Evolutionary conservation across 2,329 filamentous ascomycete genomes (phyloP).

Genomic region (Westerdykella ornata): DNA sequence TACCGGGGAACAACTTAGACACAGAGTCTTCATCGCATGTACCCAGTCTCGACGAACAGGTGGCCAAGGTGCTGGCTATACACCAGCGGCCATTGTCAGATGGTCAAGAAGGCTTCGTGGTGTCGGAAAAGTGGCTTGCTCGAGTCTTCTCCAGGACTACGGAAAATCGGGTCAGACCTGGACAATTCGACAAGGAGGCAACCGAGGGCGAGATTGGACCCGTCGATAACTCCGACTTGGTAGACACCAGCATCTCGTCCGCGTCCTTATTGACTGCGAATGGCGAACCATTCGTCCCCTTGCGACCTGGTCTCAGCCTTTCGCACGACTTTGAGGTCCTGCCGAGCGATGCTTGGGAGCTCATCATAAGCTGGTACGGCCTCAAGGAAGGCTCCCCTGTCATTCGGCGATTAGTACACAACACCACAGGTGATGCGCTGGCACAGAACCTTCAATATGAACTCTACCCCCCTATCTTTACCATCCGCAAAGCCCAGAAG

Average conservation of each 20-base stretch:
- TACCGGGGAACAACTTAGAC: slow-evolving; percentile 14
- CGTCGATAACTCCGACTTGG: slow-evolving; percentile 78
- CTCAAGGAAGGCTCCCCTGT: slow-evolving; percentile 61
- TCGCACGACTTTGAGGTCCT: slow-evolving; percentile 71
- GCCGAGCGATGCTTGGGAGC: slow-evolving; percentile 71
- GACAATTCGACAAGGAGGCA: slow-evolving; percentile 53
- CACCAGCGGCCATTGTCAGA: slow-evolving; percentile 54
- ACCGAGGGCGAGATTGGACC: slow-evolving; percentile 63
- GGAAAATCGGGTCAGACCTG: slow-evolving; percentile 35
- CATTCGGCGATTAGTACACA: slow-evolving; percentile 70
- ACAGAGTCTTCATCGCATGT: slow-evolving; percentile 20
- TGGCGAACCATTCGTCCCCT: slow-evolving; percentile 57
- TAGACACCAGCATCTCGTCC: slow-evolving; percentile 18
- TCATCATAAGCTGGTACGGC: slow-evolving; percentile 78
- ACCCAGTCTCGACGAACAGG: slow-evolving; percentile 56
- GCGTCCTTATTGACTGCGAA: slow-evolving; percentile 31
- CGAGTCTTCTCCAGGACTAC: slow-evolving; percentile 32
- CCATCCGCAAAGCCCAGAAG: slow-evolving; percentile 69
- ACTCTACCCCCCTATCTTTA: slow-evolving; percentile 76
- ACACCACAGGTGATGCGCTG: slow-evolving; percentile 56
- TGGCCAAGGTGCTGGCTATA: slow-evolving; percentile 62
- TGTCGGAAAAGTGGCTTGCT: slow-evolving; percentile 73
- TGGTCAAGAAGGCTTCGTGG: slow-evolving; percentile 67
- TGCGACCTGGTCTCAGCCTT: slow-evolving; percentile 60
- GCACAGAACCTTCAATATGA: slow-evolving; percentile 70